These are phyloP conservation scores for Colletotrichum chlorophyti DNA, from an alignment of 2,329 filamentous ascomycete species.

Conservation along the genomic window DNA sequence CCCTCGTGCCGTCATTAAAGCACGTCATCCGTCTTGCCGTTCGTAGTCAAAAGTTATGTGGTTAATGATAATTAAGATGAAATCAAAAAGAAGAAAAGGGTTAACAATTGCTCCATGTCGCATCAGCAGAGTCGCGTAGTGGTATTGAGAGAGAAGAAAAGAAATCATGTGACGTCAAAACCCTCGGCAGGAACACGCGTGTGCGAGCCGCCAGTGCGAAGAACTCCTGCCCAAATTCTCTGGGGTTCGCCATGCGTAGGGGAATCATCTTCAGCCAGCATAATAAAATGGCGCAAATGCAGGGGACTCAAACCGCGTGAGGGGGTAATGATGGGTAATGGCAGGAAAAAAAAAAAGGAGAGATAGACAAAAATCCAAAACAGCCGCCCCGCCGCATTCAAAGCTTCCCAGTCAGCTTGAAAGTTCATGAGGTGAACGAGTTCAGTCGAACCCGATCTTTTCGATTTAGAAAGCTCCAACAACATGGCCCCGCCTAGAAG, in stretches of 20 bases:
- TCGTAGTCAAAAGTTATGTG: conserved; percentile 21
- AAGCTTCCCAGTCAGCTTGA: neutral
- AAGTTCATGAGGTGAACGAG: conserved; percentile 31
- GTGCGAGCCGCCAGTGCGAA: conserved; percentile 21
- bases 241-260: conserved; percentile 29
- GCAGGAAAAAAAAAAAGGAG: conserved; percentile 18
- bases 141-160: conserved; percentile 17
- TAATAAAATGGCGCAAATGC: conserved; percentile 26
- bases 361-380: neutral
- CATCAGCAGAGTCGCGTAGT: conserved; percentile 17
- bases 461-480: conserved; percentile 1
- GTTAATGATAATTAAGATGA: conserved; percentile 14
- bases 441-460: conserved; percentile 27
- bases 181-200: conserved; percentile 13
- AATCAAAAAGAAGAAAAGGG: conserved; percentile 10
- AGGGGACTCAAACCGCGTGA: conserved; percentile 20
- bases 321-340: conserved; percentile 12
- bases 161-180: neutral
- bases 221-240: conserved; percentile 27
- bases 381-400: neutral
- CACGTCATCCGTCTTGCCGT: conserved; percentile 16
- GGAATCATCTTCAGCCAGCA: conserved; percentile 27
- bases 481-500: conserved; percentile 69
- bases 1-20: conserved; percentile 24
- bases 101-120: neutral